Evolutionary conservation across 192 early-diverging fungal genomes (phyloP).

Genomic region (Gonapodya prolifera): DNA sequence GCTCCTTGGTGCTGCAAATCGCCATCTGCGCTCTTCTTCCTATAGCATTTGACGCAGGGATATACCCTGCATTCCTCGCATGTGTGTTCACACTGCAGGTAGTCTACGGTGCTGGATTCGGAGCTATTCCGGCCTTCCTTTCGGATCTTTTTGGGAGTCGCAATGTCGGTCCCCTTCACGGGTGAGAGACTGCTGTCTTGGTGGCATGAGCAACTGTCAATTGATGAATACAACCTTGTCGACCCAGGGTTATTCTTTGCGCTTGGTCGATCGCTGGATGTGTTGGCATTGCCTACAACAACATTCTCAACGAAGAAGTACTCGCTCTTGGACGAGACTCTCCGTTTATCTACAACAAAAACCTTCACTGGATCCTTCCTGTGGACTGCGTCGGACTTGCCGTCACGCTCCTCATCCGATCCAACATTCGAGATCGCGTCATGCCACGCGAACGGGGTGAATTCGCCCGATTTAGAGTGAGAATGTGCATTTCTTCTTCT

Average conservation of each 20-base stretch:
- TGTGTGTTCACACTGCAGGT: constrained; percentile 49
- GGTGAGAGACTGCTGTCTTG: too few relatives aligned
- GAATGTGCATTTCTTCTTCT: too few relatives aligned
- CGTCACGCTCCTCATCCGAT: constrained; percentile 41
- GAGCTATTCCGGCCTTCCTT: constrained; percentile 60
- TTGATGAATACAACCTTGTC: too few relatives aligned
- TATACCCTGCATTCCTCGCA: constrained; percentile 47
- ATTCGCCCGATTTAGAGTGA: too few relatives aligned
- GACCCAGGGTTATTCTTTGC: constrained; percentile 60
- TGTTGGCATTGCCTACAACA: constrained; percentile 44
- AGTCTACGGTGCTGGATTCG: constrained; percentile 66
- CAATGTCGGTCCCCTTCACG: constrained; percentile 61
- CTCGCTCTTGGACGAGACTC: constrained; percentile 25
- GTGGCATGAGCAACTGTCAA: too few relatives aligned
- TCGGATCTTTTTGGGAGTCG: constrained; percentile 65
- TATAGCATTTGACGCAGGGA: constrained; percentile 30
- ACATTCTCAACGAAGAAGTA: constrained; percentile 22
- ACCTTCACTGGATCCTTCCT: constrained; percentile 60
- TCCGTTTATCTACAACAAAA: constrained; percentile 36
- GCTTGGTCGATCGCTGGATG: constrained; percentile 64
- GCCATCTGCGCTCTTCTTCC: constrained; percentile 43
- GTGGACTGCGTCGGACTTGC: constrained; percentile 44
- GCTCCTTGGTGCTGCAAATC: constrained; percentile 43
- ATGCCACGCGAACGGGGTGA: too few relatives aligned
- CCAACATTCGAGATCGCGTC: constrained; percentile 50